Evolutionary conservation across 768 basidiomycete genomes (phyloP), one percentile per base, ranked within the genome.

Genomic region (Tricholomella constricta): DNA sequence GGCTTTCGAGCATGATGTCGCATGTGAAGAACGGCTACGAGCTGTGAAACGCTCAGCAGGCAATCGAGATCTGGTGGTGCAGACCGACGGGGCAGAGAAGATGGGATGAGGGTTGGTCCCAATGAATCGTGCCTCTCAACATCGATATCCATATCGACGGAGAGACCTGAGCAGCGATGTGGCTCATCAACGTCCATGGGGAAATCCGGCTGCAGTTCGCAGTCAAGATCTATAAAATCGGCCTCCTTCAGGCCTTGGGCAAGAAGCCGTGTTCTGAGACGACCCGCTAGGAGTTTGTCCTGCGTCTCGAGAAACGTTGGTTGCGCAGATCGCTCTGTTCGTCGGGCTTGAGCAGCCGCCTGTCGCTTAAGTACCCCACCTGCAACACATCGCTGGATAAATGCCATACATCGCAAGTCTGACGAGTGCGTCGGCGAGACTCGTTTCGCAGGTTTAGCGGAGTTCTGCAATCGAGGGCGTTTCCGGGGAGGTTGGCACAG

Each of bases 131-230:
- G 41, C 22, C 27, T 48, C 51, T 63, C 62, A 20, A 61, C 56
- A 45, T 56, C 59, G 54, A 61, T 47, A 61, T 61, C 62, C 56
- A 61, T 61, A 54, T 61, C 57, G 45, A 47, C 56, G 54, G 60
- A 61, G 54, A 29, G 37, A 35, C 14, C 32, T 22, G 38, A 34
- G 20, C 47, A 27, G 35, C 15, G 26, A 12, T 48, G 31, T 25
- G 36, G 20, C 10, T 38, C 52, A 41, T 62, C 60, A 9, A 61
- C 42, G 34, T 63, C 58, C 60, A 59, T 58, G n/a, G 17, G 19
- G 17, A 36, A 2, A 17, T 43, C 48, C 1, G 14, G 20, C 14
- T 31, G 26, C 25, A 40, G 38, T 22, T 59, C 50, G 5, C 46
- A 45, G 31, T 55, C 53, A 12, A 61, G 29, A 46, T 58, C 45